Evolutionary conservation across 2,329 filamentous ascomycete species (phyloP).

Genomic region (Balansia obtecta): DNA sequence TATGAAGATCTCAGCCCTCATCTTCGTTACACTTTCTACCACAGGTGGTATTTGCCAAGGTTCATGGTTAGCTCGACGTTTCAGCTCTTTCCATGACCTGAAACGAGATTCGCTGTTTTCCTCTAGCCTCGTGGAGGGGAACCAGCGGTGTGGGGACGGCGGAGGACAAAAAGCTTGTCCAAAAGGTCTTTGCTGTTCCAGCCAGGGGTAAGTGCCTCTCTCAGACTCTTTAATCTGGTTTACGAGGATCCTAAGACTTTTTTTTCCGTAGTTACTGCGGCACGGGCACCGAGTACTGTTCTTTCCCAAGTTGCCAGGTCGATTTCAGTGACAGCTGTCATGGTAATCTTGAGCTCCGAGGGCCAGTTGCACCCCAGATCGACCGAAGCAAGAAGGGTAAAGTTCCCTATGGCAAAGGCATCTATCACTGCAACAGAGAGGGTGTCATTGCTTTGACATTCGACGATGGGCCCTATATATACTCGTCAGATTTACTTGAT

Average conservation of each 20-base stretch:
- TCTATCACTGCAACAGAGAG: constrained; percentile 25
- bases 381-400: constrained; percentile 39
- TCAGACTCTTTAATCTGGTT: neutral
- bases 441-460: constrained; percentile 31
- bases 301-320: constrained; percentile 49
- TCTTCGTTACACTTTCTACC: too few species aligned
- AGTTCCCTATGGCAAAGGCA: constrained; percentile 42
- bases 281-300: constrained; percentile 41
- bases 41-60: too few species aligned
- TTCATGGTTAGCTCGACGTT: too few species aligned
- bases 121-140: neutral
- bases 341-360: constrained; percentile 38
- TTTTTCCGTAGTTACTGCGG: constrained; percentile 40
- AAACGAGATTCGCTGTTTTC: too few species aligned
- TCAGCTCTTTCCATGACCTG: too few species aligned
- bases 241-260: neutral
- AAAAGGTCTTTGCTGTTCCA: constrained; percentile 27
- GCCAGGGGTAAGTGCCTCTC: constrained; percentile 22
- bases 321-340: constrained; percentile 49
- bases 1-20: too few species aligned
- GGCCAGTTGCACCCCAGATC: constrained; percentile 40
- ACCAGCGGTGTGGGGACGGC: neutral
- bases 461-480: constrained; percentile 32
- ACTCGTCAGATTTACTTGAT: constrained; percentile 29
- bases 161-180: constrained; percentile 15